Percentiles rank a stretch among this genome's conserved stretches.
Evolutionary conservation across 306 rosid species (phyloP).

Genomic region (Begonia fuchsioides): DNA sequence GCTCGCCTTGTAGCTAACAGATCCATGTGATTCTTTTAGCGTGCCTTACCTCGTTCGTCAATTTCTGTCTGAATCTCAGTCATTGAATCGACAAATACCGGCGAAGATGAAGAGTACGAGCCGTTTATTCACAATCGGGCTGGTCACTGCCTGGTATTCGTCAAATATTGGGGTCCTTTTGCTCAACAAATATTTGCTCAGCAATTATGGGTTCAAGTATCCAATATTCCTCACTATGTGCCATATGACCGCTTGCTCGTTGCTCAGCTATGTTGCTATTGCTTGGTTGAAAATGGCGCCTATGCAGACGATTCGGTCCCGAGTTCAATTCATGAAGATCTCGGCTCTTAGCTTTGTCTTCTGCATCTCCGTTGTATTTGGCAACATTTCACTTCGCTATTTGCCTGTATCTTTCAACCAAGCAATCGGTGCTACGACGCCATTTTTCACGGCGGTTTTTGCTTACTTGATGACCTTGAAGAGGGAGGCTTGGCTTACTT

Average conservation of each 20-base stretch:
- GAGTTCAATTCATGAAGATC: slow-evolving; percentile 14
- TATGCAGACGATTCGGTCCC: slow-evolving; percentile 10
- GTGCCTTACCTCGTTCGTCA: slow-evolving; percentile 3
- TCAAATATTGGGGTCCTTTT: slow-evolving; percentile 16
- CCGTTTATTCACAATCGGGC: slow-evolving; percentile 13
- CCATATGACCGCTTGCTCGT: slow-evolving; percentile 16
- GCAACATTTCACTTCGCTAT: slow-evolving; percentile 15
- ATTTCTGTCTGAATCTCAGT: neutral
- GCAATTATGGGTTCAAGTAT: slow-evolving; percentile 16
- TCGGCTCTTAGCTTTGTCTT: slow-evolving; percentile 14
- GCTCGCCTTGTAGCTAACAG: slow-evolving; percentile 1
- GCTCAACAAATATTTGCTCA: slow-evolving; percentile 16
- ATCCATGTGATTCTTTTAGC: slow-evolving; percentile 3
- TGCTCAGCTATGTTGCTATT: slow-evolving; percentile 13
- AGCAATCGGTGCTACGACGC: slow-evolving; percentile 13
- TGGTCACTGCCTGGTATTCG: slow-evolving; percentile 12
- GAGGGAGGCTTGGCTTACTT: slow-evolving; percentile 19
- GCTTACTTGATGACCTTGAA: slow-evolving; percentile 16
- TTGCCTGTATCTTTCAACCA: slow-evolving; percentile 15
- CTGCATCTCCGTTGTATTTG: slow-evolving; percentile 17
- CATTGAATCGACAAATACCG: slow-evolving; percentile 3
- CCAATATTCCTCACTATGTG: slow-evolving; percentile 19
- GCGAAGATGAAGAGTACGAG: slow-evolving; percentile 9
- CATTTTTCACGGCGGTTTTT: slow-evolving; percentile 13
- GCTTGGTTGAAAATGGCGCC: slow-evolving; percentile 14